phyloP scores from a whole-genome alignment of 192 early-diverging fungal genomes.

The Rhizophagus sp. region DNA sequence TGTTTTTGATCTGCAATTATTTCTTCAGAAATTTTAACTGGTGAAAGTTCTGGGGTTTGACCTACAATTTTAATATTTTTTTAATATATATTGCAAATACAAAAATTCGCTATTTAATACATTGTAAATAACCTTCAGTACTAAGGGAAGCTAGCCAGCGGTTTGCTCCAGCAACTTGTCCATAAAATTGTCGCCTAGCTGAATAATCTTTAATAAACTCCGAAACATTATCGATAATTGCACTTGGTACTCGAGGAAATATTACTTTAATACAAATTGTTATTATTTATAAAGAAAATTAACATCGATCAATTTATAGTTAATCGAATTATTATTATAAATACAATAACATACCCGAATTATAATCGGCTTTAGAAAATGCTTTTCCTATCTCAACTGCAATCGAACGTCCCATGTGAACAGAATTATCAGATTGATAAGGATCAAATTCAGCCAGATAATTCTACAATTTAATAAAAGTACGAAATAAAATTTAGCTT shows the following conservation, averaged over 20 bases:
- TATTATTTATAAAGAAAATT: background rate
- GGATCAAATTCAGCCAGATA: slow-evolving; percentile 67
- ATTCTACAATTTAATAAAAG: slow-evolving; percentile 48
- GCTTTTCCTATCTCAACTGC: slow-evolving; percentile 62
- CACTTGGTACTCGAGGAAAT: slow-evolving; percentile 41
- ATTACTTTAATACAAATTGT: slow-evolving; percentile 27
- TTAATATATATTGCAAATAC: slow-evolving; percentile 8
- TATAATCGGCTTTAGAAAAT: slow-evolving; percentile 31
- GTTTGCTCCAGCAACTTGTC: slow-evolving; percentile 50
- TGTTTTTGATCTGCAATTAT: background rate
- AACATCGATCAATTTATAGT: background rate
- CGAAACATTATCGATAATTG: slow-evolving; percentile 51
- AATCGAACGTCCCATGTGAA: slow-evolving; percentile 71
- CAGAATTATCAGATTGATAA: slow-evolving; percentile 52
- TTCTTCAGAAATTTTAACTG: background rate
- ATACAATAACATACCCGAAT: slow-evolving; percentile 31
- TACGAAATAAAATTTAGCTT: background rate
- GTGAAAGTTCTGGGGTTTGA: background rate
- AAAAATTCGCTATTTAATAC: no score
- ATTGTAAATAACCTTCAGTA: background rate
- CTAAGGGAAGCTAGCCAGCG: slow-evolving; percentile 29
- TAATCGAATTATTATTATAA: slow-evolving; percentile 18
- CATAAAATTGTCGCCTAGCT: slow-evolving; percentile 49
- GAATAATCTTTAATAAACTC: slow-evolving; percentile 57
- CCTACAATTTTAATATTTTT: background rate